Evolutionary conservation across 345 rosid genomes (phyloP), one percentile per base, ranked within the genome.

Genomic region (Orychophragmus violaceus): DNA sequence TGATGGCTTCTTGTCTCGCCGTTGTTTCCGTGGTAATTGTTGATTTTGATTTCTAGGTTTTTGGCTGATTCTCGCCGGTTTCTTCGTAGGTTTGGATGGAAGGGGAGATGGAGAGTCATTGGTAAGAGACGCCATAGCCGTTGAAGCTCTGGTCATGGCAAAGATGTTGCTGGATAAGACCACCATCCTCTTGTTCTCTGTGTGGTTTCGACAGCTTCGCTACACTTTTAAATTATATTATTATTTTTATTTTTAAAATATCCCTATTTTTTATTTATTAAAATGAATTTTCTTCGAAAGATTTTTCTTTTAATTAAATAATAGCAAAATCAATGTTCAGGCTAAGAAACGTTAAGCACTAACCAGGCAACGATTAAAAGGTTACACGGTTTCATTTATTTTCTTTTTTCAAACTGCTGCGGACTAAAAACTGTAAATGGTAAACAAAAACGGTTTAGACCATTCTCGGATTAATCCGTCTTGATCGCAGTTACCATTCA

Each of bases 1-100:
- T 2, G 80, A 62, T 18, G 82, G 81, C 59, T 81, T 74, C 64
- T 81, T 70, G 32, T 66, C 79, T 30, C 62, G n/a, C 16, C 72
- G 49, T 30, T 53, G 46, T 53, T 44, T 46, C 23, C 65, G 64
- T 59, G 45, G 3, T 10, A 33, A 53, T 35, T 27, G 50, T 17
- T 10, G 48, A 4, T 21, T 70, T 70, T 54, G 72, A 9, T 36
- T 65, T 48, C 48, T 64, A 3, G 17, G 30, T 62, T n/a, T 55
- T 30, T 39, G 28, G 16, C 17, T 59, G 14, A n/a, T 41, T 63
- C 23, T 62, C 2, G 3, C 18, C 12, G 56, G 56, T 51, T 42
- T 5, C 6, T 25, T 62, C 1, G 1, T 19, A 12, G 51, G 52
- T 51, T 45, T 6, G 2, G 59, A 18, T 5, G 65, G 45, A 56